Evolutionary conservation across 2,329 filamentous ascomycete genomes (phyloP).

Genomic region (Madurella fahalii): DNA sequence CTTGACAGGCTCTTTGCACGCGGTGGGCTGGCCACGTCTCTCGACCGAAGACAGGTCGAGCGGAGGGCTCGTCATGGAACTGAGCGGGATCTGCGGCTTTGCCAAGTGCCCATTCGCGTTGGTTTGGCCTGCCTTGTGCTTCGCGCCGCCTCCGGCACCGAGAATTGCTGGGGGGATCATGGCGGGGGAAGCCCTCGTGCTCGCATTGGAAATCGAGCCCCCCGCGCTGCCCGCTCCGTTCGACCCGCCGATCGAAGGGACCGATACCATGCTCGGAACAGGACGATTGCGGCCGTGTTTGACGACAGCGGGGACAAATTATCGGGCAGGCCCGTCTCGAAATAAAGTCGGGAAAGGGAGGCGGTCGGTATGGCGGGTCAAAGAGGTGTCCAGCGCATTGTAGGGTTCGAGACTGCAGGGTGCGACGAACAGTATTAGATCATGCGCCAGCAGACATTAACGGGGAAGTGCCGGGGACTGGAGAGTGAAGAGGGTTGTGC

Average conservation of each 20-base stretch:
- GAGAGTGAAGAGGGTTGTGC: not conserved
- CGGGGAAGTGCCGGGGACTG: not conserved
- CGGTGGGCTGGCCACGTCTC: constrained; percentile 76
- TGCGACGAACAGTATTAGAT: constrained; percentile 6
- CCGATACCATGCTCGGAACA: constrained; percentile 20
- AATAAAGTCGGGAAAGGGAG: not conserved
- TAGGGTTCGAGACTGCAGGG: constrained; percentile 10
- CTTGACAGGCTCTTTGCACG: constrained; percentile 70
- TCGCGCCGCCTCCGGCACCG: constrained; percentile 34
- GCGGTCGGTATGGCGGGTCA: constrained; percentile 15
- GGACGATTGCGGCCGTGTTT: not conserved
- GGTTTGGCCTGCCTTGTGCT: constrained; percentile 48
- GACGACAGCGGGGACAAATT: not conserved
- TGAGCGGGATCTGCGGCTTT: constrained; percentile 50
- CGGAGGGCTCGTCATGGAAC: constrained; percentile 55
- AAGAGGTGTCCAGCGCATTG: constrained; percentile 18
- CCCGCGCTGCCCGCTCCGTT: constrained; percentile 14
- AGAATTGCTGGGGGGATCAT: constrained; percentile 33
- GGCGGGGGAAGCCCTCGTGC: constrained; percentile 50
- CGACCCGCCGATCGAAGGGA: constrained; percentile 17
- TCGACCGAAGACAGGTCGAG: constrained; percentile 88
- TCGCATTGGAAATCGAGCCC: constrained; percentile 40
- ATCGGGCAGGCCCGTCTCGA: not conserved
- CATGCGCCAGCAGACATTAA: constrained; percentile 1
- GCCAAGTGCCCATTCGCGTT: constrained; percentile 51